Percentiles rank a stretch among this genome's conserved stretches.
Evolutionary conservation across 164 flowering plant species (phyloP).

Genomic region (Santalum album): DNA sequence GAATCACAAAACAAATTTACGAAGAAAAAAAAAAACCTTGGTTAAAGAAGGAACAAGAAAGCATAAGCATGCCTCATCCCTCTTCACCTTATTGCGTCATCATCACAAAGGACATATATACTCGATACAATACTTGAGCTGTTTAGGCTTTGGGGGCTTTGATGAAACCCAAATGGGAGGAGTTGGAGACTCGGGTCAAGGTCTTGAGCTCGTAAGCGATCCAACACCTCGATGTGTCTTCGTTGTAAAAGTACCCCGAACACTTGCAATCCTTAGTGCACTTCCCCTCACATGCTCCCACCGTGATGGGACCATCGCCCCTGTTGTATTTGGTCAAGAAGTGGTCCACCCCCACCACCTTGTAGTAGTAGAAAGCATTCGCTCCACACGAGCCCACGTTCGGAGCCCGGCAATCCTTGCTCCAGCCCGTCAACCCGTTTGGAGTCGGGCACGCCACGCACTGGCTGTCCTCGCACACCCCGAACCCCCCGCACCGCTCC

Average conservation of each 20-base stretch:
- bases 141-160: slow-evolving; percentile 18
- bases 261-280: slow-evolving; percentile 50
- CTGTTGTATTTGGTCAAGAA: slow-evolving; percentile 22
- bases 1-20: too few species aligned
- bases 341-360: slow-evolving; percentile 40
- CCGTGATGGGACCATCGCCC: slow-evolving; percentile 22
- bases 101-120: too few species aligned
- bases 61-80: too few species aligned
- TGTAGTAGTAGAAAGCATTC: slow-evolving; percentile 20
- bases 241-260: slow-evolving; percentile 34
- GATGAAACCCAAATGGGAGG: slow-evolving; percentile 27
- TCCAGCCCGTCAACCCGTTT: slow-evolving; percentile 32
- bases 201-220: slow-evolving; percentile 37
- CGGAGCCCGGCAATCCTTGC: slow-evolving; percentile 20
- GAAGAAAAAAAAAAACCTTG: too few species aligned
- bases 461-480: slow-evolving; percentile 30
- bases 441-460: slow-evolving; percentile 37
- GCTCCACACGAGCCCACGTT: slow-evolving; percentile 12
- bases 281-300: slow-evolving; percentile 20
- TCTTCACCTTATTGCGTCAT: too few species aligned
- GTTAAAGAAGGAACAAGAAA: too few species aligned
- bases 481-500: slow-evolving; percentile 24
- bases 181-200: slow-evolving; percentile 18
- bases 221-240: slow-evolving; percentile 28
- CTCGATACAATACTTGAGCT: too few species aligned